Evolutionary conservation across 805 yeast species (phyloP), one percentile per base, ranked within the genome.

Genomic region (Metschnikowia peoriensis): DNA sequence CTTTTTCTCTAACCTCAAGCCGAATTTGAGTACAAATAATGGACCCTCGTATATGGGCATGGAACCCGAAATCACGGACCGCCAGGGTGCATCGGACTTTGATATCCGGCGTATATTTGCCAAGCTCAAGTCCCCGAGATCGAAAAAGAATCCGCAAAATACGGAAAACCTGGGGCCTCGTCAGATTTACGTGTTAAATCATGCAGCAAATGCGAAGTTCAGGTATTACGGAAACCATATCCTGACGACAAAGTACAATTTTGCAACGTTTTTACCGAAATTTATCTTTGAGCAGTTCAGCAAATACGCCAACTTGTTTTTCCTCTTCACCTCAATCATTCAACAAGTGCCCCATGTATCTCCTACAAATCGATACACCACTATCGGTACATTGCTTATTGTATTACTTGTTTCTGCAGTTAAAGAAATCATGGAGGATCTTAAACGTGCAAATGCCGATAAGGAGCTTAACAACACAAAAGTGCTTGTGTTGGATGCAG

Each of bases 311-410:
- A 94, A 94, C 66, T 75, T 94, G 68, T 94, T 94, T 72, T 94
- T 94, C 68, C 73, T 94, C 48, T 89, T 89, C 73, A 94, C 99
- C 0, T 88, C 97, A 1, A 78, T 82, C 38, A 93, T 94, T 61
- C 99, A 94, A 73, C 99, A 94, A 68, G 98, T 94, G 11, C 99
- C 99, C 4, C 81, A 86, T 57, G 98, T 94, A 4, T 84, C 97
- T 0, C 99, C 99, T 11, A 94, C 98, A 0, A 94, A 94, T 71
- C 74, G 97, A 69, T 94, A 84, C 65, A 94, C 99, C 4, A 94
- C 99, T 0, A 88, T 94, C 42, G 96, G 96, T 45, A 96, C 99
- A 0, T 77, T 94, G 56, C 69, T 85, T 28, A 82, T 93, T 28
- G 99, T 94, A 34, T 76, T 94, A 52, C 63, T 86, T 22, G 97